Evolutionary conservation across 2,329 filamentous ascomycete species (phyloP), one percentile per base, ranked within the genome.

Genomic region (Stachybotrys echinatus): DNA sequence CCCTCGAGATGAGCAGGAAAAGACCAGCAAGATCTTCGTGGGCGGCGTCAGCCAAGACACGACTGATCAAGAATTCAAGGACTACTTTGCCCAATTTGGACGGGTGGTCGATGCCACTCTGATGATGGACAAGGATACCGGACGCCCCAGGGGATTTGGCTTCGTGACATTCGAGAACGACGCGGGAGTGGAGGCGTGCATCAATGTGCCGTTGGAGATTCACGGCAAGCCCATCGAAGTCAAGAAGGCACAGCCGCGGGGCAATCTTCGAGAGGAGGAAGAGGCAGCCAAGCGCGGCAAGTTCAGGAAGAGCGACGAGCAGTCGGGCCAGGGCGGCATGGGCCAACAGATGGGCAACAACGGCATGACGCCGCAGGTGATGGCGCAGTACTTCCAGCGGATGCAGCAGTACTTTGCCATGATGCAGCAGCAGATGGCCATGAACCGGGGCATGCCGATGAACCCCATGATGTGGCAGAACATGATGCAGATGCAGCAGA

Each of bases 61-160:
- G 0, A 96, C 90, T 1, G 94, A 99, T 63, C 86, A 92, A 54
- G 91, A 97, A 65, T 99, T 99, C 68, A 91, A 90, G 64, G 87
- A 94, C 52, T 99, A 96, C 72, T 99, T 99, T 73, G 90, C 88
- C 63, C 89, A 96, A 63, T 99, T 97, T 61, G 94, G 94, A 23
- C 86, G 92, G 53, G 94, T 99, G 19, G 87, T 99, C 38, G 94
- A 99, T 71, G 94, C 94, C 2, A 99, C 94, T 0, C 83, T 99
- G 3, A 99, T 99, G 94, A 99, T 99, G 85, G 94, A 99, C 68
- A 99, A 99, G 72, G 94, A 99, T 68, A 99, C 94, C 1, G 94
- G 94, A n/a, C 84, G 94, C 39, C 94, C 94, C 3, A 82, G 94
- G 64, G 94, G 94, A 2, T 99, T 99, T 63, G 94, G 94, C 14